Base-by-base conservation (phyloP, 2,329 filamentous ascomycete species). In the Fusarium albidum region DNA sequence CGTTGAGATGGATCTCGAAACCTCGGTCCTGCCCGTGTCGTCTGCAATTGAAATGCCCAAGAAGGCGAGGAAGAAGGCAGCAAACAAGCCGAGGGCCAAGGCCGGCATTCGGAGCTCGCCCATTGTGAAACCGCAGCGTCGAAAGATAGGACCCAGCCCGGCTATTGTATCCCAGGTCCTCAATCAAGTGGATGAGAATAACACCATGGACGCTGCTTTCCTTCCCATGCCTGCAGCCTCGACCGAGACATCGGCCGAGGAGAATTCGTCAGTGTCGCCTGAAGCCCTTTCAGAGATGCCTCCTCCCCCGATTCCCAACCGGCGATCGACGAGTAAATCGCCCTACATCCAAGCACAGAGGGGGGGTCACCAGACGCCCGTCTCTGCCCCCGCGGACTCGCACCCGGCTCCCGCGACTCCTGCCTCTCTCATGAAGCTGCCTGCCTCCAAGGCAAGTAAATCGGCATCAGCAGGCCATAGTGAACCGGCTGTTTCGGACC, bases 381-480 rank as follows among this genome's bases (percentile, higher is more conserved):
- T 55, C 25, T 52, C 58, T 5, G 52, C 31, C 21, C 65, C 68
- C 5, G 52, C 56, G 14, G 68, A 68, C 28, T 49, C 44, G 9
- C 66, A 74, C 17, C 78, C 77, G 44, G 77, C 75, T 64, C 84
- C 86, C 39, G 77, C 75, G 64, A 84, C 86, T 45, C 90, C 91
- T 1, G 91, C 93, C 9, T 96, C 92, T 7, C 75, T 96, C 52
- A 96, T 97, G 90, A 89, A 86, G 65, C 79, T 94, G 35, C 81
- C 80, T 4, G 79, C 82, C 21, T 82, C 82, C 65, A 78, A 78
- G 64, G 73, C 76, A 45, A 82, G 82, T 57, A 79, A 78, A 49
- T 70, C 73, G 26, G 57, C 61, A 12, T 73, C 79, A 26, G 68
- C 74, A 55, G 70, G 70, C 54, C 63, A 71, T 61, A 70, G 75